Evolutionary conservation across 2,329 filamentous ascomycete genomes (phyloP).

Genomic region (Rhynchosporium graminicola): DNA sequence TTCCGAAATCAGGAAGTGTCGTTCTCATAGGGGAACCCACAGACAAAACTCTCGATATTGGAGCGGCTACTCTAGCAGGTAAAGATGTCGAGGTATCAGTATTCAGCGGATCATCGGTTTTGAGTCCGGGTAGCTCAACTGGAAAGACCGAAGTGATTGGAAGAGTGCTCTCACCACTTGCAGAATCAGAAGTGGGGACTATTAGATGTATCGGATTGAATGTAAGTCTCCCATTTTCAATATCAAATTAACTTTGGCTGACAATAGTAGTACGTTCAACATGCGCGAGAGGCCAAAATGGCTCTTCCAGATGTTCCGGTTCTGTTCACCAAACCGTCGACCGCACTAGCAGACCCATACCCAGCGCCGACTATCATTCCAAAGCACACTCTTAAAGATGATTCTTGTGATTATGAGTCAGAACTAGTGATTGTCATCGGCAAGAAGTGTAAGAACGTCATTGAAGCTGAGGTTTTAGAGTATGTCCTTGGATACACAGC

Average conservation of each 20-base stretch:
- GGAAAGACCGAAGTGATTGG: slow-evolving; percentile 48
- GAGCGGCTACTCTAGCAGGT: slow-evolving; percentile 55
- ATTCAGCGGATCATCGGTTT: slow-evolving; percentile 59
- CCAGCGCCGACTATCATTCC: slow-evolving; percentile 47
- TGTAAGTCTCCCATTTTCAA: slow-evolving; percentile 37
- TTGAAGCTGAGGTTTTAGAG: slow-evolving; percentile 48
- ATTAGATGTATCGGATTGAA: slow-evolving; percentile 55
- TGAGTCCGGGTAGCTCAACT: slow-evolving; percentile 55
- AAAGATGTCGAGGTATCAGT: slow-evolving; percentile 57
- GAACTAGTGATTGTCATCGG: slow-evolving; percentile 53
- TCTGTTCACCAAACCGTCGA: slow-evolving; percentile 37
- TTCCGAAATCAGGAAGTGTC: slow-evolving; percentile 52
- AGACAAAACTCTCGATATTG: slow-evolving; percentile 56
- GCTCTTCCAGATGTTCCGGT: slow-evolving; percentile 47
- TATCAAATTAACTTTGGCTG: neutral
- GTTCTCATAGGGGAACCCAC: slow-evolving; percentile 58
- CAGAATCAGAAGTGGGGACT: slow-evolving; percentile 47
- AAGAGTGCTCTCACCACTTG: slow-evolving; percentile 47
- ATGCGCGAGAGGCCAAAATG: slow-evolving; percentile 49
- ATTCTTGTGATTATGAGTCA: slow-evolving; percentile 51
- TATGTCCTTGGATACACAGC: slow-evolving; percentile 59
- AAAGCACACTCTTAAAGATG: slow-evolving; percentile 46
- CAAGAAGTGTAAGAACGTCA: slow-evolving; percentile 49
- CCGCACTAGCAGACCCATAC: slow-evolving; percentile 34
- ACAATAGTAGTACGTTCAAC: slow-evolving; percentile 45